Evolutionary conservation across 805 yeast genomes (phyloP).

Genomic region (Myxozyma geophila): DNA sequence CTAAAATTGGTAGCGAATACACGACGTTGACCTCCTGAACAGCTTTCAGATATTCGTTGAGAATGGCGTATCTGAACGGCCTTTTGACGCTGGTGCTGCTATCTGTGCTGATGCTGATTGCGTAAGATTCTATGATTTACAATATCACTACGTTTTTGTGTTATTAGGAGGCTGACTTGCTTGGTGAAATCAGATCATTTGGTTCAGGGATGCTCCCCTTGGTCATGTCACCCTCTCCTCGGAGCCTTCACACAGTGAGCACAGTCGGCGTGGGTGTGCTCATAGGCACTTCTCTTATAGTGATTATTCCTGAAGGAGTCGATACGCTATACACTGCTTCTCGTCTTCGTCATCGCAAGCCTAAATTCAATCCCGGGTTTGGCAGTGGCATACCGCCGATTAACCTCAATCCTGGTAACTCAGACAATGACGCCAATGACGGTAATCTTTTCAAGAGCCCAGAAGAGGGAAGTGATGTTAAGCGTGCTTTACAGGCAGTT

Average conservation of each 20-base stretch:
- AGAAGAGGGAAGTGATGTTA: neutral
- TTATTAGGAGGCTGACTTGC: too few species aligned
- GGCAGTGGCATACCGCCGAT: conserved; percentile 16
- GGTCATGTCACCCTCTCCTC: conserved; percentile 41
- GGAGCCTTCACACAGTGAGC: conserved; percentile 50
- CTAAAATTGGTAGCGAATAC: neutral
- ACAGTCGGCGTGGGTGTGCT: conserved; percentile 63
- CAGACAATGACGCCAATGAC: neutral
- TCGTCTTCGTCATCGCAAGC: conserved; percentile 24
- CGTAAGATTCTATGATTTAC: conserved; percentile 31
- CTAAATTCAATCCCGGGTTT: conserved; percentile 15
- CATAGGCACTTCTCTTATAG: conserved; percentile 60
- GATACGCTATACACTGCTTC: conserved; percentile 47
- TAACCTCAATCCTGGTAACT: conserved; percentile 5
- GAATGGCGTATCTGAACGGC: conserved; percentile 21
- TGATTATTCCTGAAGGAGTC: conserved; percentile 71
- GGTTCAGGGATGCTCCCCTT: conserved; percentile 45
- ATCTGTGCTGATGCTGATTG: conserved; percentile 41
- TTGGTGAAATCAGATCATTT: conserved; percentile 37
- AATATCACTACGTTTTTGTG: neutral
- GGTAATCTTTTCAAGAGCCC: neutral
- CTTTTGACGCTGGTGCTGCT: conserved; percentile 40
- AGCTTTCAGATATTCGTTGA: neutral
- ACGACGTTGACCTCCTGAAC: too few species aligned
- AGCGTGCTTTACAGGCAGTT: neutral